These are phyloP conservation scores for Trichoderma endophyticum DNA, from an alignment of 2,329 filamentous ascomycete species.

Conservation along the genomic window DNA sequence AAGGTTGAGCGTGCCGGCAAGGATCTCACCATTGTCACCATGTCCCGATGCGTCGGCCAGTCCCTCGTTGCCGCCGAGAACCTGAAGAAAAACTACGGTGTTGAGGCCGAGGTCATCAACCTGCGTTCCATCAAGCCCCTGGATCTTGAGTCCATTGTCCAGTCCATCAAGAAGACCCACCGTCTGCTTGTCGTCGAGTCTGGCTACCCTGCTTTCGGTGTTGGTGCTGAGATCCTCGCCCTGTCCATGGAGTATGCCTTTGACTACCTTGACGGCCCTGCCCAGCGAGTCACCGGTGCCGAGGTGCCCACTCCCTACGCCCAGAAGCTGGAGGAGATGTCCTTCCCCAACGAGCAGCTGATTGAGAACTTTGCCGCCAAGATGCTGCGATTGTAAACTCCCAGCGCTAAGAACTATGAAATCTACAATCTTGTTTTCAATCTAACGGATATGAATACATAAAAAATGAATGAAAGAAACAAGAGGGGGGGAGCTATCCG, in stretches of 20 bases:
- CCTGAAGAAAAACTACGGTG: slow-evolving; percentile 93
- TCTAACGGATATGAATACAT: background rate
- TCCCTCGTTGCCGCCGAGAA: slow-evolving; percentile 82
- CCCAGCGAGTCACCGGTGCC: slow-evolving; percentile 89
- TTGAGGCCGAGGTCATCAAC: slow-evolving; percentile 96
- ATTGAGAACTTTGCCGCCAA: slow-evolving; percentile 89
- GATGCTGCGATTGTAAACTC: slow-evolving; percentile 70
- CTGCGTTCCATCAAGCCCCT: slow-evolving; percentile 95
- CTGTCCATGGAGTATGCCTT: slow-evolving; percentile 97
- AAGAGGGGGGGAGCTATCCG: background rate
- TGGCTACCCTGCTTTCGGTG: slow-evolving; percentile 92
- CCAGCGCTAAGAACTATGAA: background rate
- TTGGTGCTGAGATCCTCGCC: slow-evolving; percentile 88
- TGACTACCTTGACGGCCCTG: slow-evolving; percentile 93
- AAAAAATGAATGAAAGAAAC: background rate
- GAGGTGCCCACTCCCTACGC: slow-evolving; percentile 98
- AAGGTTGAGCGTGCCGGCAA: slow-evolving; percentile 97
- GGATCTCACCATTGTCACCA: slow-evolving; percentile 90
- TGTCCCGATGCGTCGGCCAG: slow-evolving; percentile 94
- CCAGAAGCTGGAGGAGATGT: slow-evolving; percentile 87
- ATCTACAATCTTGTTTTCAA: background rate
- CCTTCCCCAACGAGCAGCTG: slow-evolving; percentile 84
- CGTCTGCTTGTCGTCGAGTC: slow-evolving; percentile 90
- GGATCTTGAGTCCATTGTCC: slow-evolving; percentile 90
- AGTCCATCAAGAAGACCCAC: slow-evolving; percentile 98